A percentile compares a stretch with the other conserved stretches of the same genome.
phyloP scores from a whole-genome alignment of 257 asterid genomes.

The Euphrasia confusa region DNA sequence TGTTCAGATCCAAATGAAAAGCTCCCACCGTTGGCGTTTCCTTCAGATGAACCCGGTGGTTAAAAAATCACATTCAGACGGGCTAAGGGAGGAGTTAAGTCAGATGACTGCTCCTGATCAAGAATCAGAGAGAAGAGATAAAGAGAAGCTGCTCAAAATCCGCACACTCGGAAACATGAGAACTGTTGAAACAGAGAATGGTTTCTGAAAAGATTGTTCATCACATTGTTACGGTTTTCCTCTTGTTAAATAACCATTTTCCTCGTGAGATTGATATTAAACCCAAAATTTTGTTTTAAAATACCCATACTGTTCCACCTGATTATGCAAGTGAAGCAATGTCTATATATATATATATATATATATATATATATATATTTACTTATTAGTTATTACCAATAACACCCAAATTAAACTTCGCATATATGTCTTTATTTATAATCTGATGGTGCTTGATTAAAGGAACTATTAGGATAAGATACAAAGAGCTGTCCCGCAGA shows the following conservation, averaged over 20 bases:
- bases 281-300: too few relatives aligned
- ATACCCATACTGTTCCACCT: too few relatives aligned
- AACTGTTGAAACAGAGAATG: slow-evolving; percentile 97
- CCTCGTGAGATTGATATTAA: background rate
- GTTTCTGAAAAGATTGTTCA: slow-evolving; percentile 94
- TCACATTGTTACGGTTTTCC: slow-evolving; percentile 89
- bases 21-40: slow-evolving; percentile 63
- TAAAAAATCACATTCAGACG: slow-evolving; percentile 90
- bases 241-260: background rate
- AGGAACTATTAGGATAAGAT: slow-evolving; percentile 80
- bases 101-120: slow-evolving; percentile 91
- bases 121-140: slow-evolving; percentile 75
- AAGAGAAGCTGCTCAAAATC: slow-evolving; percentile 75
- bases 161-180: slow-evolving; percentile 98
- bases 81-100: slow-evolving; percentile 69
- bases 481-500: slow-evolving; percentile 72
- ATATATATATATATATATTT: too few relatives aligned
- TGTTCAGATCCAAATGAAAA: slow-evolving; percentile 84
- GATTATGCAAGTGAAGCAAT: too few relatives aligned
- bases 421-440: background rate
- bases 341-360: too few relatives aligned
- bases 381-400: too few relatives aligned
- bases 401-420: too few relatives aligned
- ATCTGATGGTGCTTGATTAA: slow-evolving; percentile 16
- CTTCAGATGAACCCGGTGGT: slow-evolving; percentile 93